phyloP scores from a whole-genome alignment of 2,329 filamentous ascomycete species.

The Tolypocladium tundrense region DNA sequence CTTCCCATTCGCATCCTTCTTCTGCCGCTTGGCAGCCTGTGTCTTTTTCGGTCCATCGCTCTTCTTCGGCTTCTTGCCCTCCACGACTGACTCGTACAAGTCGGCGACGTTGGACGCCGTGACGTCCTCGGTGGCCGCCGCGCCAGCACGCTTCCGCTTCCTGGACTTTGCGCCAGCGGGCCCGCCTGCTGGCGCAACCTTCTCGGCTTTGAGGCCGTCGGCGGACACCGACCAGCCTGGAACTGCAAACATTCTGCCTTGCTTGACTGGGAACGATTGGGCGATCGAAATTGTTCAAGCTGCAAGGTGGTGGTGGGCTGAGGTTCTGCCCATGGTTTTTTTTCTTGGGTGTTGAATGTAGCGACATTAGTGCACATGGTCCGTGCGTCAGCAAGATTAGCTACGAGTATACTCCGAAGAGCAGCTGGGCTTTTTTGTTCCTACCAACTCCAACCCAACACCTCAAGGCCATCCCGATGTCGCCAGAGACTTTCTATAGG shows the following conservation, averaged over 20 bases:
- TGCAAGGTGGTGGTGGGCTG: background rate
- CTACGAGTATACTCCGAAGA: background rate
- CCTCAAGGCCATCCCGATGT: background rate
- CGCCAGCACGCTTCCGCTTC: conserved; percentile 42
- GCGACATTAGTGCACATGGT: background rate
- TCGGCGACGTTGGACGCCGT: conserved; percentile 63
- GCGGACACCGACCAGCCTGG: conserved; percentile 82
- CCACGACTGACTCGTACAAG: conserved; percentile 71
- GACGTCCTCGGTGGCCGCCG: conserved; percentile 31
- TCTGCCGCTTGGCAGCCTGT: conserved; percentile 9
- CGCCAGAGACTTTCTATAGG: too few species aligned
- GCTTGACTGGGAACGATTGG: background rate
- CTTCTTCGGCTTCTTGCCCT: conserved; percentile 42
- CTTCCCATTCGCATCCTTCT: conserved; percentile 7
- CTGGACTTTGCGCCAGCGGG: conserved; percentile 37
- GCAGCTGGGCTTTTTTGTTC: background rate
- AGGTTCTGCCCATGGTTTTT: conserved; percentile 6
- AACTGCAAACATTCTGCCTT: conserved; percentile 69
- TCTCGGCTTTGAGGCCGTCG: conserved; percentile 61
- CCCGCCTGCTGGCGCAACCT: conserved; percentile 20
- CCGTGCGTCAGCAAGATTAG: background rate
- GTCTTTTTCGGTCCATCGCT: conserved; percentile 14
- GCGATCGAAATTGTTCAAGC: background rate
- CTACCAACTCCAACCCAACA: background rate
- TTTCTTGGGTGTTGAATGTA: background rate